Evolutionary conservation across 371 early-diverging fungal species (phyloP), one percentile per base, ranked within the genome.

Genomic region (Coemansia sp.): DNA sequence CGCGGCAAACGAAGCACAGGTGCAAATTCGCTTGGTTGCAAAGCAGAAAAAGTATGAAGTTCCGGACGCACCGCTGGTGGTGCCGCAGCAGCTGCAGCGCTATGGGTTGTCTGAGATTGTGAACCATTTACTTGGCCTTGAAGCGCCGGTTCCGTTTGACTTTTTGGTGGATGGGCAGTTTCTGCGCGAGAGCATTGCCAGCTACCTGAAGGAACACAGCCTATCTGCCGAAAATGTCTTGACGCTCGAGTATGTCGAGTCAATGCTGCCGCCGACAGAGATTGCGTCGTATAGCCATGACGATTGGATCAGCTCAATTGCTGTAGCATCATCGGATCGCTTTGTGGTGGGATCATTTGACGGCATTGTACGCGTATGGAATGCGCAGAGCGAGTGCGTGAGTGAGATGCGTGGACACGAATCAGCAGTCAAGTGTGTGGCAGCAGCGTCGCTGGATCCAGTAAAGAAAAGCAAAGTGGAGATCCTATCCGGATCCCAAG

Each of bases 61-160:
- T 20, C 87, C 89, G 9, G 91, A 92, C 64, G 83, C 93, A 1
- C 83, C 95, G 56, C 91, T 96, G 30, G 83, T 94, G 33, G 89
- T 96, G 3, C 97, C 97, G 39, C 85, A 91, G 51, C 81, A 84
- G 30, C 84, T 97, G 51, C 86, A 87, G 72, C 90, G 96, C 16
- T 90, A 89, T 72, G 95, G 94, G 48, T 86, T 97, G 26, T 93
- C 94, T 8, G 94, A 93, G 79, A 90, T 97, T 68, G 88, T 97
- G 39, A 96, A 96, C 84, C 93, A 91, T 69, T 82, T 95, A 58
- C 81, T 95, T 33, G 86, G 79, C 40, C 69, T 74, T 52, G 92
- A 91, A 20, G 87, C 77, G 60, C 92, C 91, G 4, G 80, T 91
- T 20, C 93, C 95, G 14, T 97, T 97, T 78, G 94, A 95, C 69